Conservation (phyloP, 148 eudicot species). For the Camellia granthamiana region DNA sequence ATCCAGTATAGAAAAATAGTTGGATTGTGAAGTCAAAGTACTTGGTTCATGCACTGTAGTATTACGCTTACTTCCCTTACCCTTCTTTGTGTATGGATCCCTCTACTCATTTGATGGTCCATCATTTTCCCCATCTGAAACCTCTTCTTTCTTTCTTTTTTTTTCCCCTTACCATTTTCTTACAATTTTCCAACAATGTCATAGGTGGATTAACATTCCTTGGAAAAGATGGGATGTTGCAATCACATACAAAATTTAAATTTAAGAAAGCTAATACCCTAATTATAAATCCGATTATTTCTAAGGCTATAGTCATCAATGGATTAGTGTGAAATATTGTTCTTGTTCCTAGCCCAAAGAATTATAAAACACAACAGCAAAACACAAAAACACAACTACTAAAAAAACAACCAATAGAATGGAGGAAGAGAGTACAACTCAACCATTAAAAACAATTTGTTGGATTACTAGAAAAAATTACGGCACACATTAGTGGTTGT, state of each 20-base stretch:
- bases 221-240: background rate
- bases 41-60: no score
- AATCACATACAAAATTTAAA: background rate
- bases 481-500: background rate
- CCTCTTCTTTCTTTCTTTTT: no score
- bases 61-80: no score
- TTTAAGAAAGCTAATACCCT: background rate
- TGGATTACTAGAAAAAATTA: no score
- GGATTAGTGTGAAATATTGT: background rate
- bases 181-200: background rate
- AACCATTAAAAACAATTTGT: background rate
- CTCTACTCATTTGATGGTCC: no score
- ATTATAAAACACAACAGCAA: background rate
- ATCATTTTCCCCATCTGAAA: no score
- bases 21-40: no score
- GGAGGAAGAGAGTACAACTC: background rate
- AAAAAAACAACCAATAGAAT: background rate
- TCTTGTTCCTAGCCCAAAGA: background rate
- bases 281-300: no score
- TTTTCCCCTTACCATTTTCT: background rate
- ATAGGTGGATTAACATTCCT: background rate
- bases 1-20: no score
- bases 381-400: background rate
- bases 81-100: no score
- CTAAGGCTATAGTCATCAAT: background rate